Evolutionary conservation across 371 early-diverging fungal genomes (phyloP).

Genomic region (Phascolomyces articulosus): DNA sequence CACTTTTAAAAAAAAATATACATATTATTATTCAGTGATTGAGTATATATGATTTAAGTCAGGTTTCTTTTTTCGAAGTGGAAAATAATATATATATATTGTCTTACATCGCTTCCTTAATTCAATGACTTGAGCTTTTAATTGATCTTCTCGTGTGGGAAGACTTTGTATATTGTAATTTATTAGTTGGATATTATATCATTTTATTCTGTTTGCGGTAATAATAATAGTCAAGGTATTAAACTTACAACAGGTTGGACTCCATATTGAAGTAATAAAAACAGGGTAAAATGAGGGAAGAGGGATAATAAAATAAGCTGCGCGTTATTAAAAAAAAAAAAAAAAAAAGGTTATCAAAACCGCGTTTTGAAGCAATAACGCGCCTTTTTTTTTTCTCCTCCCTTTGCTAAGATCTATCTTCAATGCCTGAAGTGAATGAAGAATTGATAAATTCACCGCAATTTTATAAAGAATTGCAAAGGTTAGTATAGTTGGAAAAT

Average conservation of each 20-base stretch:
- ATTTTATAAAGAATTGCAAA: neutral
- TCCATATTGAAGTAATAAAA: neutral
- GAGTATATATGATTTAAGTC: neutral
- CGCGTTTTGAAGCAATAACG: neutral
- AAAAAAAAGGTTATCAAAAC: neutral
- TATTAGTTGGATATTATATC: too few species aligned
- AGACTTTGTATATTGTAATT: too few species aligned
- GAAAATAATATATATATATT: neutral
- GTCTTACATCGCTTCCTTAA: constrained; percentile 22
- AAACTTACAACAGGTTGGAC: neutral
- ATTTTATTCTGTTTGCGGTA: too few species aligned
- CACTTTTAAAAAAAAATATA: constrained; percentile 18
- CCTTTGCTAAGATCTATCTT: neutral
- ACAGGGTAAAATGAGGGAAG: neutral
- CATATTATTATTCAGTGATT: neutral
- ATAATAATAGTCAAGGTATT: neutral
- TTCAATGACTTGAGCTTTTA: constrained; percentile 18
- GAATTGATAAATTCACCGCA: neutral
- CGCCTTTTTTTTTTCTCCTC: neutral
- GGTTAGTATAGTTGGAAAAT: neutral
- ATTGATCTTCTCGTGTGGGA: constrained; percentile 16
- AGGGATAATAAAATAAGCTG: neutral
- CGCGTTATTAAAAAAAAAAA: neutral
- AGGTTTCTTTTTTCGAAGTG: neutral
- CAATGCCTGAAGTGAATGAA: constrained; percentile 8